phyloP scores from a whole-genome alignment of 371 early-diverging fungal genomes.

The Rhizopus stolonifer region DNA sequence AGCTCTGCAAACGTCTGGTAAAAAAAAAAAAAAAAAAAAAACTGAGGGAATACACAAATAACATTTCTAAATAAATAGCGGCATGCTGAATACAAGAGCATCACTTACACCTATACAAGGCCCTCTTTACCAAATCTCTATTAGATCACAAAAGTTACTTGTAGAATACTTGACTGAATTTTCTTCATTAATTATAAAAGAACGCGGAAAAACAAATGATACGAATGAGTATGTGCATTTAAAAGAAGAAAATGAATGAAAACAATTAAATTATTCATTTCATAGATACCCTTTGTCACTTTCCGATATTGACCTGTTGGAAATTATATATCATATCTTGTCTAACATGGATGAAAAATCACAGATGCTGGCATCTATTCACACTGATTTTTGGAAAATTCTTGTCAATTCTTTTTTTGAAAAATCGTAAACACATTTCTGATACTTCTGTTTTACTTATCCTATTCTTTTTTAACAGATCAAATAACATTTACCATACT shows the following conservation, averaged over 20 bases:
- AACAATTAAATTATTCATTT: no score
- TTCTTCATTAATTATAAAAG: constrained; percentile 28
- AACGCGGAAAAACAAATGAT: constrained; percentile 13
- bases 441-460: neutral
- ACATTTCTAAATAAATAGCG: constrained; percentile 19
- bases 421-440: constrained; percentile 24
- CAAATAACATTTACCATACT: constrained; percentile 45
- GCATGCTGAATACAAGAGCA: constrained; percentile 30
- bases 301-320: constrained; percentile 37
- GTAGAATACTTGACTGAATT: constrained; percentile 25
- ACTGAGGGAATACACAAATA: neutral
- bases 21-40: constrained; percentile 22
- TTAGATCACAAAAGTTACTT: constrained; percentile 27
- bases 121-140: constrained; percentile 33
- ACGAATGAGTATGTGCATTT: constrained; percentile 24
- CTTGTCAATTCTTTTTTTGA: constrained; percentile 46
- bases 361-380: constrained; percentile 31
- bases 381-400: constrained; percentile 39
- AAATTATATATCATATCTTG: constrained; percentile 32
- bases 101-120: constrained; percentile 37
- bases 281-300: constrained; percentile 28
- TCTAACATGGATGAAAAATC: constrained; percentile 29
- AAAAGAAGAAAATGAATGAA: neutral
- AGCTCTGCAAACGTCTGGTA: constrained; percentile 28
- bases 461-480: constrained; percentile 6